Evolutionary conservation across 2,329 filamentous ascomycete genomes (phyloP), one percentile per base, ranked within the genome.

Genomic region (Ciborinia camelliae): DNA sequence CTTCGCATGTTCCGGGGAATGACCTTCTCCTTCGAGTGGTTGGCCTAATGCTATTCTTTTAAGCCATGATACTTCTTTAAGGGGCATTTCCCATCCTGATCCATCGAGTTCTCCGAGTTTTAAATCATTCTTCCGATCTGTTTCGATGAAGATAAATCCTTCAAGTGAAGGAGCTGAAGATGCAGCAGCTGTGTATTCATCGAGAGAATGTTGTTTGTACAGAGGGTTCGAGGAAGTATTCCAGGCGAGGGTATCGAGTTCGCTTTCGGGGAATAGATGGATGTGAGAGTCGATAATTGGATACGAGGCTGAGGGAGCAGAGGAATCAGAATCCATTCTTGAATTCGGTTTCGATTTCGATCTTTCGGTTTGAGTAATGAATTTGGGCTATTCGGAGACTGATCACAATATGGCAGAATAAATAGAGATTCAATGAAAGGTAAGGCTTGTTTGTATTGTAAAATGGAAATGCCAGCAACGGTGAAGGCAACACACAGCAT

Each of bases 201-300:
- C 70, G 15, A 68, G 68, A 39, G 63, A 76, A 43, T 71, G 68
- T 65, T 74, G 73, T 26, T 68, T 69, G 64, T 71, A 60, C 55
- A 59, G 96, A 81, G 5, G 86, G 81, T 73, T 82, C 77, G 54
- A 81, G 78, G 6, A 85, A 78, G 4, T 76, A 82, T 78, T 86
- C 92, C 92, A 97, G 65, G 84, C 79, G 68, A 96, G 84, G 47
- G 84, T 83, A 63, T 82, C 74, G 61, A 90, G 74, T 72, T 94
- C 90, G 62, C 84, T 83, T 53, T 80, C 77, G 52, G 91, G 90
- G 81, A 87, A 97, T 73, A 97, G 86, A 79, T 97, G 93, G 77
- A 97, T 89, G 81, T 97, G 94, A 47, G 91, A 89, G 80, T 97
- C 93, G 77, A 97, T 86, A 74, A 96, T 88, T 72, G 82, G 85